These are phyloP conservation scores for Colletotrichum cereale DNA, from an alignment of 2,329 filamentous ascomycete species.

Conservation along the genomic window DNA sequence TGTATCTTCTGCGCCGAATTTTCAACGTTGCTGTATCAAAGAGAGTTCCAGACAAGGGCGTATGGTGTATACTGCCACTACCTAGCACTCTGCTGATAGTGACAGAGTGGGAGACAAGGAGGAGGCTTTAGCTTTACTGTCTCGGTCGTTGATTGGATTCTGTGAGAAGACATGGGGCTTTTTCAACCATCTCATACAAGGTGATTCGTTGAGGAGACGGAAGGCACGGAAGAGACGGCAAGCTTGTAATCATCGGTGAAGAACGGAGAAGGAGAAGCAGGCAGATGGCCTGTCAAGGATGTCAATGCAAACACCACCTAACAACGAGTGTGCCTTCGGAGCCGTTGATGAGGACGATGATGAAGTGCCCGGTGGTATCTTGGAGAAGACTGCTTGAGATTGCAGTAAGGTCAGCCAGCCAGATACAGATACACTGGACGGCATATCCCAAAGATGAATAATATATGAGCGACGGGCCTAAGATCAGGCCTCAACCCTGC, in stretches of 20 bases:
- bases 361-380: slow-evolving; percentile 4
- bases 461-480: slow-evolving; percentile 25
- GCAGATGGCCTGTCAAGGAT: not conserved
- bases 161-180: slow-evolving; percentile 28
- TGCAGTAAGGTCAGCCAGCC: not conserved
- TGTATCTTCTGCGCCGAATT: slow-evolving; percentile 28
- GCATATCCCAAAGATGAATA: slow-evolving; percentile 20
- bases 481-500: slow-evolving; percentile 31
- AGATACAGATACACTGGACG: not conserved
- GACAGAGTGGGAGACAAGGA: slow-evolving; percentile 20
- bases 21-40: slow-evolving; percentile 28
- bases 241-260: not conserved
- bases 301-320: not conserved
- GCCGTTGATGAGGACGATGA: not conserved
- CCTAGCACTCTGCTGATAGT: not conserved
- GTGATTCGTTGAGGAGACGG: slow-evolving; percentile 6
- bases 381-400: not conserved
- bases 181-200: slow-evolving; percentile 2
- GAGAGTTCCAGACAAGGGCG: slow-evolving; percentile 7
- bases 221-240: not conserved
- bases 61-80: slow-evolving; percentile 7
- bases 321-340: slow-evolving; percentile 1
- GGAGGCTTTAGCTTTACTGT: slow-evolving; percentile 26
- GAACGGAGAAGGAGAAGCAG: slow-evolving; percentile 3
- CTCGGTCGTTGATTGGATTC: slow-evolving; percentile 25